Conservation (phyloP, 495 filamentous ascomycete genomes). For the Tuber brumale region DNA sequence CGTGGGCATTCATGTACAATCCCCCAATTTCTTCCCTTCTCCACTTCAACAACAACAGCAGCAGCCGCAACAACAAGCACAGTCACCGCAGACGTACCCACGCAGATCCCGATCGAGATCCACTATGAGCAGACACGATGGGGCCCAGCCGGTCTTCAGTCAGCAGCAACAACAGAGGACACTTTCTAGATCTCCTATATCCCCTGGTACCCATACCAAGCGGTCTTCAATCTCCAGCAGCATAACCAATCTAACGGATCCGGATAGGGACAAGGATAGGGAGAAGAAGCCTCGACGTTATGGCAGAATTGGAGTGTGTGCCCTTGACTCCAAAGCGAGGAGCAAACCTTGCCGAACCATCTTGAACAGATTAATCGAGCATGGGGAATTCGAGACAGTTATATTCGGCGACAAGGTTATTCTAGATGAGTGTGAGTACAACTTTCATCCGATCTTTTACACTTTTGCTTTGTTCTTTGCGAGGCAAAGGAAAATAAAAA, state of each 20-base stretch:
- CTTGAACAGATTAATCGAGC: conserved; percentile 78
- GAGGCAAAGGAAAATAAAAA: neutral
- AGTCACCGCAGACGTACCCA: neutral
- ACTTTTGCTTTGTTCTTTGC: neutral
- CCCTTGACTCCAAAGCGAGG: conserved; percentile 88
- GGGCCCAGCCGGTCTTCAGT: conserved; percentile 21
- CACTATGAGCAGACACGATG: conserved; percentile 29
- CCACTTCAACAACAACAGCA: conserved; percentile 11
- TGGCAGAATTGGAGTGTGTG: conserved; percentile 84
- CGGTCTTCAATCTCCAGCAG: conserved; percentile 36
- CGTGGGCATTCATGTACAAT: conserved; percentile 38
- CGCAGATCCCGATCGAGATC: conserved; percentile 29
- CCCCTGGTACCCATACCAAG: conserved; percentile 25
- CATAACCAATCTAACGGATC: conserved; percentile 39
- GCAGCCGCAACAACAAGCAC: conserved; percentile 25
- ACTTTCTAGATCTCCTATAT: conserved; percentile 3
- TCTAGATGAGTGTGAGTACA: conserved; percentile 71
- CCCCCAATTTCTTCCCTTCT: conserved; percentile 9
- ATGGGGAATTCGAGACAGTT: conserved; percentile 88
- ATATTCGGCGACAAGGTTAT: conserved; percentile 99
- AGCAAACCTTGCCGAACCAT: conserved; percentile 96
- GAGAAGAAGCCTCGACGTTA: conserved; percentile 40
- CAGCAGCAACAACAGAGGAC: conserved; percentile 16
- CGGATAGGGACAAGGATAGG: conserved; percentile 40
- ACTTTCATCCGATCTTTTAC: conserved; percentile 2